Conservation (phyloP, 2,329 filamentous ascomycete genomes). For the Alternaria gaisen region DNA sequence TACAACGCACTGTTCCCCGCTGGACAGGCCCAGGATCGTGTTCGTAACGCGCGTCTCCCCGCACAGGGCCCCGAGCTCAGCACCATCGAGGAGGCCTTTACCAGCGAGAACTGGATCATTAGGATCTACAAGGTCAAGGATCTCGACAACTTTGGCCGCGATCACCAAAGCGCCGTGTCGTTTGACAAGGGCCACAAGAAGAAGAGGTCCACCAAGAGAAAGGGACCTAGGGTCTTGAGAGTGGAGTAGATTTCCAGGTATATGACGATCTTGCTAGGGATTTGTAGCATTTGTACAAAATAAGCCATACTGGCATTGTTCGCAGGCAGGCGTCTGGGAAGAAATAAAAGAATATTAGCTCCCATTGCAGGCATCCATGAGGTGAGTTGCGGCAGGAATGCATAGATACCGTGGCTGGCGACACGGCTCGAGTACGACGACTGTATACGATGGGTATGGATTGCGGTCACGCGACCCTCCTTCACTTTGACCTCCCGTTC, state of each 20-base stretch:
- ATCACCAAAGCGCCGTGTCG: constrained; percentile 74
- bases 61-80: constrained; percentile 84
- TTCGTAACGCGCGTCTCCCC: constrained; percentile 83
- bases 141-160: constrained; percentile 92
- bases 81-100: constrained; percentile 95
- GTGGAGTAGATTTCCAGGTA: constrained; percentile 66
- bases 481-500: constrained; percentile 21
- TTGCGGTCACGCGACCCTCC: constrained; percentile 2
- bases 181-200: constrained; percentile 85
- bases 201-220: constrained; percentile 78
- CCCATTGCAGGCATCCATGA: neutral
- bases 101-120: constrained; percentile 99
- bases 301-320: constrained; percentile 28
- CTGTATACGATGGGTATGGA: neutral
- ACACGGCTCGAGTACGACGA: neutral
- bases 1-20: constrained; percentile 90
- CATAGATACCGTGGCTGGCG: neutral
- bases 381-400: constrained; percentile 7
- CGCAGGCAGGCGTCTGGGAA: constrained; percentile 40
- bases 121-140: constrained; percentile 99
- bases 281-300: constrained; percentile 40
- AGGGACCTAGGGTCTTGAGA: constrained; percentile 74
- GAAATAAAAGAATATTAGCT: constrained; percentile 36
- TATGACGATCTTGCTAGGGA: constrained; percentile 25
- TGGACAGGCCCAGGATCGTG: constrained; percentile 89